Evolutionary conservation across 495 filamentous ascomycete genomes (phyloP), one percentile per base, ranked within the genome.

Genomic region (Friedmanniomyces simplex): DNA sequence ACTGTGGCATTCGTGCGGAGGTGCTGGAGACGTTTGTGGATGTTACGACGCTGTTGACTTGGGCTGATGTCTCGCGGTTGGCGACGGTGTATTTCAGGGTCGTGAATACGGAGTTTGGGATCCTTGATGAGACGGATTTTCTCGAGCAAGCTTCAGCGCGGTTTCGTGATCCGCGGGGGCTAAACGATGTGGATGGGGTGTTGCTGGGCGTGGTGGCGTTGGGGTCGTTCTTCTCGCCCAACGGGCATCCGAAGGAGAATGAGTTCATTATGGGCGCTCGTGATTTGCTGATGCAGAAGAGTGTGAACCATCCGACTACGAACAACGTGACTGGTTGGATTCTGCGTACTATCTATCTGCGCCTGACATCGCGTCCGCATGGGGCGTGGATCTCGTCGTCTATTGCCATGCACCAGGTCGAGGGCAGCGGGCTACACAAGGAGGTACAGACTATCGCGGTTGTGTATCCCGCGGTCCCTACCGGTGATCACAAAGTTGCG

Each of bases 361-460:
- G 79, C 22, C 73, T 76, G 64, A 78, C 76, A 5, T 71, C 74
- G 3, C 67, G 74, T 20, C 78, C 79, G 10, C 73, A 82, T 52
- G 68, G 73, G 4, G 68, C 78, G 24, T 82, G 79, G 79, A 73
- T 81, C 67, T 74, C 77, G 1, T 79, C 75, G 52, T 80, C 74
- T 57, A 76, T 73, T 11, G 60, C 79, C 24, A 77, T 82, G 67
- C 78, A 81, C 53, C 61, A 79, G 11, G 66, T 76, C 10, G 78
- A 81, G 64, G 74, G 76, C 0, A 66, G 73, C 4, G 74, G 74
- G 0, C 65, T 81, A 11, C 74, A 79, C 49, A 69, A 70, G 16
- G 77, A 74, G 28, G 50, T 69, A 25, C 52, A 60, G 48, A 59
- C 60, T 1, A 66, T 66, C 32, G 63, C 60, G 11, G 63, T 63